Base-by-base conservation (phyloP, 345 rosid genomes). In the Citrus sp. region DNA sequence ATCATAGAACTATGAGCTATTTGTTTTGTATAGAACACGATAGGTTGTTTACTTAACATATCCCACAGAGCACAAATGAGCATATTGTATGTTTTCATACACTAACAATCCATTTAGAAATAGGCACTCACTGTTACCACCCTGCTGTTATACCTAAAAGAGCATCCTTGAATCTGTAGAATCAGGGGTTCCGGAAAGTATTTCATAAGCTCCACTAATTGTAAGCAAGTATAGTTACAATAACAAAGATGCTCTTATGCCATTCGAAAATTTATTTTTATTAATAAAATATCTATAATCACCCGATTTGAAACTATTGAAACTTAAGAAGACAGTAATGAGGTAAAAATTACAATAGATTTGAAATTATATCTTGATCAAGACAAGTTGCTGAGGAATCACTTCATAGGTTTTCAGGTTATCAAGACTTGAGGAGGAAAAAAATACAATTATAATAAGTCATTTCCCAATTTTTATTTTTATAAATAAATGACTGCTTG, bases 131-230 rank as follows among this genome's bases (percentile, higher is more conserved):
- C 14, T 42, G 49, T 3, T 42, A 35, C 16, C 64, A 59, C 19
- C 25, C 34, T 59, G 24, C 1, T 22, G 38, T 37, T 4, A 22
- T 37, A 35, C 42, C 21, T 21, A 12, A 46, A 58, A 73, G n/a
- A 14, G n/a, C 35, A 74, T 37, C 54, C 67, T 74, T 62, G 69
- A 40, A 74, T 40, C n/a, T 38, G 62, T 74, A 18, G 24, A 61
- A 2, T 56, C 9, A 13, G 9, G 35, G 25, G 9, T 24, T 24
- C 24, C 0, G 58, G 65, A 14, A 63, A 42, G 24, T 46, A 34
- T 55, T 54, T 13, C 63, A 28, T 72, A 30, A 34, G 76, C 28
- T n/a, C 37, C 14, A 27, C 42, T 7, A 25, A 40, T 21, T 40
- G 19, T 9, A 58, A 34, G 59, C 64, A 40, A 35, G 49, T 34